Conservation (phyloP, 441 rosid species). For the Erodium moschatum region DNA sequence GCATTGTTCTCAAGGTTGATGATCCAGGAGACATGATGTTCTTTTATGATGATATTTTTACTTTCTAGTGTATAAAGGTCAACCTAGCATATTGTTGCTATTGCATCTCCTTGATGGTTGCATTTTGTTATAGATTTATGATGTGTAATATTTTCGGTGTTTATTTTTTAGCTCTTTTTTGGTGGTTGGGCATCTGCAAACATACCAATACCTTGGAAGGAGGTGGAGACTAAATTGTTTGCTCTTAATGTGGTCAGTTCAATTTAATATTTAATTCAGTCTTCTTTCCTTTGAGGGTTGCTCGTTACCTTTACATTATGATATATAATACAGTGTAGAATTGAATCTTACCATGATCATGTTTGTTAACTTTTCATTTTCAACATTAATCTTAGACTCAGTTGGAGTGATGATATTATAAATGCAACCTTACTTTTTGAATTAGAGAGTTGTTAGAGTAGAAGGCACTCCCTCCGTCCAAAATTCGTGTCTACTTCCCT, state of each 20-base stretch:
- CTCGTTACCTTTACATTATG: conserved; percentile 7
- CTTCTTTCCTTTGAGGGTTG: conserved; percentile 9
- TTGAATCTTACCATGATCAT: not conserved
- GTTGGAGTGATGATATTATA: not conserved
- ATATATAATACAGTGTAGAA: not conserved
- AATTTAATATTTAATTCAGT: not conserved
- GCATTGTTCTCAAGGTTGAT: not conserved
- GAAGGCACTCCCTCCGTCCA: not conserved
- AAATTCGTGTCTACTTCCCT: not conserved
- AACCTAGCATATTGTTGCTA: not conserved
- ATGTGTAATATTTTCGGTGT: conserved; percentile 14
- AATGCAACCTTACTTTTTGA: not conserved
- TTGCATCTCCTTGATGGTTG: not conserved
- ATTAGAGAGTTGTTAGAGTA: not conserved
- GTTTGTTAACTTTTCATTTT: not conserved
- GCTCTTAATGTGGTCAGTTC: conserved; percentile 69
- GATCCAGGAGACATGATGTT: not conserved
- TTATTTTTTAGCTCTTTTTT: conserved; percentile 47
- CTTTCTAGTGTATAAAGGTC: not conserved
- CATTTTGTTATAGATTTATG: not conserved
- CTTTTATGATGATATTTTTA: not conserved
- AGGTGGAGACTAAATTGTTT: conserved; percentile 76
- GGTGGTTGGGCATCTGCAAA: conserved; percentile 54
- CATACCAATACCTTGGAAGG: conserved; percentile 62
- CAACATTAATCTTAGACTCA: not conserved